Base-by-base conservation (phyloP, 2,329 filamentous ascomycete genomes). In the Tolypocladium ovalisporum region DNA sequence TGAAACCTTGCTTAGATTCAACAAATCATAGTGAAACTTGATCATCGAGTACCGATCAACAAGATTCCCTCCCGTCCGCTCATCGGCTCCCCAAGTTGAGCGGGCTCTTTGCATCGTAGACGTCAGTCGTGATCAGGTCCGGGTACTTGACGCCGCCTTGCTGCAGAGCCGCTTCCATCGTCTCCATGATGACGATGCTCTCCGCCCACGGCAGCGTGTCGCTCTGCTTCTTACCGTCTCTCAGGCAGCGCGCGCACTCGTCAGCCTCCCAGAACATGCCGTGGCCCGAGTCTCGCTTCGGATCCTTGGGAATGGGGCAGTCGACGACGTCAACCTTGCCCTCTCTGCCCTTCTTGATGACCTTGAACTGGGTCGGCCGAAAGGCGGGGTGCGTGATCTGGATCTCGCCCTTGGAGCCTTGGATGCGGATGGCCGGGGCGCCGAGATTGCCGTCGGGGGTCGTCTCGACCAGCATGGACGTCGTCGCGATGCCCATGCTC, bases 231-330 rank as follows among this genome's bases (percentile, higher is more conserved):
- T 84, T 84, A 27, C 90, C 89, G 68, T 94, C 90, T 49, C 87
- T 78, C 58, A 96, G 68, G 63, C 87, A 89, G 52, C 85, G 79
- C 34, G 86, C 89, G 62, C 83, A 87, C 75, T 90, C 89, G 69
- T 92, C 89, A 1, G 89, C 89, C 70, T 92, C 88, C 87, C 87
- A 93, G 74, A 90, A 94, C 89, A 95, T 94, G 54, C 90, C 90
- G 62, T 90, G 86, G 13, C 89, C 90, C 73, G 75, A 79, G 62
- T 67, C 63, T 32, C 76, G 73, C 62, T 72, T 74, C 29, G 71
- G 64, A 64, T 84, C 80, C 57, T 69, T 67, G 44, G 81, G 81
- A 49, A 82, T 77, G 15, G 79, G 78, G 66, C 75, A 80, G 62
- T 81, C 75, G 54, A 83, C 74, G 15, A 77, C 70, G 64, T 82